Evolutionary conservation across 768 basidiomycete genomes (phyloP).

Genomic region (Termitomyces eurrhizus): DNA sequence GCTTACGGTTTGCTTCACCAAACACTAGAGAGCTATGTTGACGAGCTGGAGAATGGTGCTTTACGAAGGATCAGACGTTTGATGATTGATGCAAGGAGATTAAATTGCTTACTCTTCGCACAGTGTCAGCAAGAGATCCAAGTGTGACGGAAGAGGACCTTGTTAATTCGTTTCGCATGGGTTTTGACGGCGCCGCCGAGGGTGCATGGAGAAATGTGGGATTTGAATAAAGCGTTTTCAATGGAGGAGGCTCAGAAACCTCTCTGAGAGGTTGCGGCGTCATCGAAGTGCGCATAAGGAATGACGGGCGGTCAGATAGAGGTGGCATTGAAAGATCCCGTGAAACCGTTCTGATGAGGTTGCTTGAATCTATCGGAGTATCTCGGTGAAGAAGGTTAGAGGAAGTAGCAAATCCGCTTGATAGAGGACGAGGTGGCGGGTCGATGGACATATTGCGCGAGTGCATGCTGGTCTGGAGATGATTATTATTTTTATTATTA

Average conservation of each 20-base stretch:
- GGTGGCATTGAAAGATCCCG: conserved; percentile 48
- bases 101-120: conserved; percentile 44
- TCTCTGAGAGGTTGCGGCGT: conserved; percentile 62
- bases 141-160: conserved; percentile 42
- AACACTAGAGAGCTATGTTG: conserved; percentile 53
- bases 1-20: conserved; percentile 31
- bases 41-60: conserved; percentile 48
- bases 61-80: conserved; percentile 6
- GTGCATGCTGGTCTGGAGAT: conserved; percentile 31
- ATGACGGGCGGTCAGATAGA: conserved; percentile 40
- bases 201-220: conserved; percentile 71
- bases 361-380: conserved; percentile 32
- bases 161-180: conserved; percentile 20
- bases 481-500: conserved; percentile 22
- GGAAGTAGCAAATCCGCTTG: conserved; percentile 36
- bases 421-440: conserved; percentile 41
- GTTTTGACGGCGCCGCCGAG: conserved; percentile 24
- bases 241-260: conserved; percentile 65
- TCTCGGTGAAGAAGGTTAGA: conserved; percentile 38
- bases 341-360: conserved; percentile 23
- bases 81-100: neutral
- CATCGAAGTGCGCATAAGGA: conserved; percentile 64
- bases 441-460: conserved; percentile 74
- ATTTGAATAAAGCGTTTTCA: conserved; percentile 56
- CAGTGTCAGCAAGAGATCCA: conserved; percentile 55